These are phyloP conservation scores for Escallonia herrerae DNA, from an alignment of 129 eudicot genomes.

Conservation along the genomic window DNA sequence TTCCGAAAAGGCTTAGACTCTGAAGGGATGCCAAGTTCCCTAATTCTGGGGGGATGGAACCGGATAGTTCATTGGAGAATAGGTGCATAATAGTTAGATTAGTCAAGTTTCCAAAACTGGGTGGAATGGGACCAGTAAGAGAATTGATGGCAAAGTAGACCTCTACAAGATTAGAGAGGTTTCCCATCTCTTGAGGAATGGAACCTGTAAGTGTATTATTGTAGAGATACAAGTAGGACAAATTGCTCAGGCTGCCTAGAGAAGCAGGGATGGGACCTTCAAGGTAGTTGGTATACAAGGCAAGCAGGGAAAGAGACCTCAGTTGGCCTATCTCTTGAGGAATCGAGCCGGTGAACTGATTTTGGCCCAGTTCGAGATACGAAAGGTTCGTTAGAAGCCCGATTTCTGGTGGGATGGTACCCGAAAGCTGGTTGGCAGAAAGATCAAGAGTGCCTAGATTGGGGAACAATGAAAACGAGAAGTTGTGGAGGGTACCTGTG, in stretches of 20 bases:
- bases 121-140: constrained; percentile 11
- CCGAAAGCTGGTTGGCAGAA: constrained; percentile 16
- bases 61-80: constrained; percentile 41
- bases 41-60: constrained; percentile 27
- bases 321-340: constrained; percentile 19
- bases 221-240: not conserved
- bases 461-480: constrained; percentile 13
- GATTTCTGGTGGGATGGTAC: constrained; percentile 10
- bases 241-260: constrained; percentile 4
- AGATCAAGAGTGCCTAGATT: constrained; percentile 15
- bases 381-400: constrained; percentile 16
- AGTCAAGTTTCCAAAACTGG: constrained; percentile 9
- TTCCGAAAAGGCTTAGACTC: not conserved
- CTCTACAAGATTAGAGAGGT: not conserved
- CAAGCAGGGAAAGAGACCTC: not conserved
- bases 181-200: constrained; percentile 13
- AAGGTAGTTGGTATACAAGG: constrained; percentile 4
- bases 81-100: constrained; percentile 5
- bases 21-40: constrained; percentile 13
- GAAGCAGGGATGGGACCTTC: constrained; percentile 8
- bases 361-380: constrained; percentile 5
- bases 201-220: not conserved
- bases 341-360: constrained; percentile 12
- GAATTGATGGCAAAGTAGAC: constrained; percentile 10
- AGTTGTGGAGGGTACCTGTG: constrained; percentile 16